Base-by-base conservation (phyloP, 257 asterid genomes). In the Plantago ovata region DNA sequence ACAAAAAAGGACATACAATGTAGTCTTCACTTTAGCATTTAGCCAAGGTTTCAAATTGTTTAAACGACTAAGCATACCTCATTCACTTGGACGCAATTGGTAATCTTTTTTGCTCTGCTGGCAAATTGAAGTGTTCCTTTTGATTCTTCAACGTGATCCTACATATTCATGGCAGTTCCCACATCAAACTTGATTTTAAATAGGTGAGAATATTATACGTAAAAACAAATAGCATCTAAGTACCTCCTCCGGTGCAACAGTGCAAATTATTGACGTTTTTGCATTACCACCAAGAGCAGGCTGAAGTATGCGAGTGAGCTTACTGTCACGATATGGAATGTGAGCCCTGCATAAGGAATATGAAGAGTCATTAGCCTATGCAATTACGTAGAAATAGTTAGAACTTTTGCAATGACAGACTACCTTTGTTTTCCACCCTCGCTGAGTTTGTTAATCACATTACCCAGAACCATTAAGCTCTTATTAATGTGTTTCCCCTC, bases 201-300 rank as follows among this genome's bases (percentile, higher is more conserved):
- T 32, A 33, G 32, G 21, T 24, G 22, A 22, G 56, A 20, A 16
- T 50, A 48, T 32, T 10, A 50, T 28, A 53, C 13, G 10, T 38
- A 14, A 19, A 20, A 56, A 52, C 47, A 16, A 68, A 51, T 21
- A 69, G 44, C 42, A 18, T 42, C 52, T 24, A 22, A 36, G 39
- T 78, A 93, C 99, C 97, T 89, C 96, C 78, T 93, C 99, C 13
- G 97, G 96, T 65, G 97, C 96, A 64, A 89, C 75, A 32, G 96
- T 86, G 82, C 99, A 93, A 63, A 93, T 89, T 56, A 93, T 84
- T 68, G 99, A 93, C 36, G 99, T 89, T 77, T 89, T 93, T 10
- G 96, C 99, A 82, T 93, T 93, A 65, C 99, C 99, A 54, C 99
- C 97, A 43, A 93, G 89, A 46, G 99, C 99, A 44, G 99, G 97